Base-by-base conservation (phyloP, 129 eudicot species). In the Erigeron canadensis region DNA sequence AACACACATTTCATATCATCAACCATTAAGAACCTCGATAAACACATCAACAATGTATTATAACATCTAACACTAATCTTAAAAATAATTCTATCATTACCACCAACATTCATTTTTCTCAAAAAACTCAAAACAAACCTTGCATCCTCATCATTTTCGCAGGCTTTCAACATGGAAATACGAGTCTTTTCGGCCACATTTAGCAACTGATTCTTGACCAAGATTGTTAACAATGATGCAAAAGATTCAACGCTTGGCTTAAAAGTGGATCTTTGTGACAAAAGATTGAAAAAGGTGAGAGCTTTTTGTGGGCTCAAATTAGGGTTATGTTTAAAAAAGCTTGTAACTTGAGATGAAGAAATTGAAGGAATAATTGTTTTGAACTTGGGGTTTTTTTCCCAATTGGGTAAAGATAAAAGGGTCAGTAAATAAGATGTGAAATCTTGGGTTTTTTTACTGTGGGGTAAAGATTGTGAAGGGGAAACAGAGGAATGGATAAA, bases 1-100 rank as follows among this genome's bases (percentile, higher is more conserved):
- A 84, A 88, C 65, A 91, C 85, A 58, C 77, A 67, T 79, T 79
- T 81, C 97, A 88, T 82, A 18, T 88, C 91, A 73, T 83, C 88
- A 75, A 91, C 48, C 87, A 86, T 56, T 65, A 75, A 38, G 81
- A 91, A 86, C 86, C 89, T 79, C 21, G 87, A 78, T 39, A 91
- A 70, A 41, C 86, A 78, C 96, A 88, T 91, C 61, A 91, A 71
- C 74, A 91, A 46, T 63, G 72, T 82, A 80, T 88, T 88, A 67
- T 84, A 91, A 81, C 91, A 81, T 72, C 94, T 82, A 54, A 88
- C 69, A 77, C 66, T 75, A 40, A 84, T 65, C 81, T 77, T 83
- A 78, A 86, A 87, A 17, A 19, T 76, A 12, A 73, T 57, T 12
- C 19, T 55, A 55, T 69, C 54, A 58, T 58, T 19, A 58, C 5